Percentiles rank a stretch among this genome's conserved stretches.
phyloP scores from a whole-genome alignment of 305 asterid species.

The Fraxinus floribunda region DNA sequence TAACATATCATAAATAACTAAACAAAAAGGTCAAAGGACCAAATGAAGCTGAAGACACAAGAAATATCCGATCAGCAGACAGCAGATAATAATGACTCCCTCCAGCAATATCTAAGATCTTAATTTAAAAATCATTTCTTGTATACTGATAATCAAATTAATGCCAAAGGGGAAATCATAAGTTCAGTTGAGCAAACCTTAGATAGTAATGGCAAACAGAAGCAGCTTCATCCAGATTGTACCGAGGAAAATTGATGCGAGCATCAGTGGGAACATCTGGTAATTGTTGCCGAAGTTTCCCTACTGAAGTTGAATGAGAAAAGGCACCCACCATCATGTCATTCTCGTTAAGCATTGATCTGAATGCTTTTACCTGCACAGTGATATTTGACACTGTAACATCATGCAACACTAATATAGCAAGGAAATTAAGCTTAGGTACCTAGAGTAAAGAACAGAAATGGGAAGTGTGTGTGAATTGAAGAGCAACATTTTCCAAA shows the following conservation, averaged over 20 bases:
- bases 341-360: conserved; percentile 82
- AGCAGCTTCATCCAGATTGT: conserved; percentile 84
- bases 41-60: neutral
- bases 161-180: conserved; percentile 14
- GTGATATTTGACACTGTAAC: conserved; percentile 11
- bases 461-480: neutral
- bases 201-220: conserved; percentile 84
- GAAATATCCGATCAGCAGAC: neutral
- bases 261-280: conserved; percentile 86
- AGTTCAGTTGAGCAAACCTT: conserved; percentile 52
- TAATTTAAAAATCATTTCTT: neutral
- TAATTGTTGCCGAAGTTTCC: conserved; percentile 79
- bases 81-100: neutral
- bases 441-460: conserved; percentile 1
- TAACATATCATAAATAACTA: neutral
- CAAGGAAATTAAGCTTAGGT: neutral
- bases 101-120: neutral
- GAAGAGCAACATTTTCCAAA: conserved; percentile 1
- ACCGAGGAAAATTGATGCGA: conserved; percentile 70
- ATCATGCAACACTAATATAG: neutral
- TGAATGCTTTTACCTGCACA: conserved; percentile 82
- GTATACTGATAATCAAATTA: neutral
- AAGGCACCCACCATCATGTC: conserved; percentile 91
- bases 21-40: neutral
- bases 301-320: conserved; percentile 95